phyloP scores from a whole-genome alignment of 2,329 filamentous ascomycete species.

The Blastomyces emzantsi region DNA sequence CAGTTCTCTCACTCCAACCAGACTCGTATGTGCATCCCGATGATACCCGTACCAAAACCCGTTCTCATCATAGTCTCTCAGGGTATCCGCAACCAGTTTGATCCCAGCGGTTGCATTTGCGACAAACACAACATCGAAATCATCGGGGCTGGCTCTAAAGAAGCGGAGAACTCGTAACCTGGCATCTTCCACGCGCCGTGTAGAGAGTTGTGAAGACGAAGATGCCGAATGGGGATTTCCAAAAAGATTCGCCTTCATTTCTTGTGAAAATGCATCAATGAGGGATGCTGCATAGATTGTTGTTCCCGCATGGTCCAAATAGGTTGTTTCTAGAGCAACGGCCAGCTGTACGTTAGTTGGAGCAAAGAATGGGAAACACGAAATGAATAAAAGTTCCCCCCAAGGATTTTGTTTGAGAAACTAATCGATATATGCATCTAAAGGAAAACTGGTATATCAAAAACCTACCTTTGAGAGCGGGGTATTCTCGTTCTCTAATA shows the following conservation, averaged over 20 bases:
- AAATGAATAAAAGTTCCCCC: neutral
- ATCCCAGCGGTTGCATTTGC: constrained; percentile 86
- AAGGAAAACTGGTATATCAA: neutral
- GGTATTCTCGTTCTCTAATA: constrained; percentile 42
- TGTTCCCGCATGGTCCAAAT: constrained; percentile 95
- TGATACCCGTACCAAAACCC: constrained; percentile 83
- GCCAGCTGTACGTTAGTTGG: constrained; percentile 10
- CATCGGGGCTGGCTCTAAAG: constrained; percentile 69
- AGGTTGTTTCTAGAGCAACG: constrained; percentile 52
- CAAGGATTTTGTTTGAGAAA: neutral
- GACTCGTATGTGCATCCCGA: constrained; percentile 72
- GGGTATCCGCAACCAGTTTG: constrained; percentile 72
- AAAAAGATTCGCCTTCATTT: constrained; percentile 69
- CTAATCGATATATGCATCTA: neutral
- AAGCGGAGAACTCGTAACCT: constrained; percentile 63
- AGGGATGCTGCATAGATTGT: constrained; percentile 71
- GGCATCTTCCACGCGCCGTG: constrained; percentile 64
- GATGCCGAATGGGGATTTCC: constrained; percentile 91
- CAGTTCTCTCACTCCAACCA: constrained; percentile 71
- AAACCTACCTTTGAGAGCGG: constrained; percentile 37
- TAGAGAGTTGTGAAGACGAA: constrained; percentile 66
- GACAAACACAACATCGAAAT: constrained; percentile 85
- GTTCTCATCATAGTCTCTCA: constrained; percentile 52
- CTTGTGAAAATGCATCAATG: constrained; percentile 67
- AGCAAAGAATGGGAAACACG: neutral